Base-by-base conservation (phyloP, 177 flowering plant genomes). In the Vitis hybrid region DNA sequence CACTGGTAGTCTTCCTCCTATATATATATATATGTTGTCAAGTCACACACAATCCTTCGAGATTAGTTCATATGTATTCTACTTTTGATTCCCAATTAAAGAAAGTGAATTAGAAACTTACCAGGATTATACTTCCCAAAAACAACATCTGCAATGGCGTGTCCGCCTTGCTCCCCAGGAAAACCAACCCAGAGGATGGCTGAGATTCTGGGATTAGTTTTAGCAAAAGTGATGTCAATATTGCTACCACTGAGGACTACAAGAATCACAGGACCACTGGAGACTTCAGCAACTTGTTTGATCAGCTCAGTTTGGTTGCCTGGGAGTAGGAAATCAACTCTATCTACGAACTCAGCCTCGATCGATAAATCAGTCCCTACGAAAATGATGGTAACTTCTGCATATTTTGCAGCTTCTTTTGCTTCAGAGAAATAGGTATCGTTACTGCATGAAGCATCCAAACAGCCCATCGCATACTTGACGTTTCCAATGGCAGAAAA, bases 131-230 rank as follows among this genome's bases (percentile, higher is more conserved):
- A 27, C 2, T 62, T 62, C 18, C 85, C 86, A n/a, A 74, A 81
- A 1, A 83, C 13, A 13, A 80, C 74, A 27, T 85, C 85, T 1
- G 86, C 83, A 13, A 83, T 78, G 27, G 84, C 84, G 0, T 16
- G 27, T 0, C 88, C 88, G 0, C 88, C 88, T 27, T 69, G 76
- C 18, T 69, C 65, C 6, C 88, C 86, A 1, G 88, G 88, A 63
- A 76, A 83, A 0, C 88, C 86, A 18, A 72, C 86, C 88, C 88
- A 83, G 3, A 85, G 3, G 1, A 85, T 81, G 8, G 81, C 66
- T 0, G 11, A 1, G 55, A 85, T 70, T 7, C 70, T 69, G 7
- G 75, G 69, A 46, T 79, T 66, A 15, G 52, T 49, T 18, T 70
- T 60, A 13, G 86, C 86, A 46, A 85, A 85, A 9, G 79, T 60